Conservation (phyloP, 331 rosid genomes). For the Cydonia oblonga region DNA sequence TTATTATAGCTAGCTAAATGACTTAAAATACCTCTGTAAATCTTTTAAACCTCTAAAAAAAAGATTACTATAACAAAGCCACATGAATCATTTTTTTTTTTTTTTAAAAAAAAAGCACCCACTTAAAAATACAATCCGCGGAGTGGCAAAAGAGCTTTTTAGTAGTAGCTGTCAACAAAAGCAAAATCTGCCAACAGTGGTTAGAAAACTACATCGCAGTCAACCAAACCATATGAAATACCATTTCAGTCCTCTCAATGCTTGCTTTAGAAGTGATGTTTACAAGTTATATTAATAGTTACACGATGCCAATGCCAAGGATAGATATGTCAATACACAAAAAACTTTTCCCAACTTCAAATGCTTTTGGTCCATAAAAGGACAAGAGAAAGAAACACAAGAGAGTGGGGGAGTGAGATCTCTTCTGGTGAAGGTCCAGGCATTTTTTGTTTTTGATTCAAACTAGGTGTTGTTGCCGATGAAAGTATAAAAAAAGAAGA, state of each 20-base stretch:
- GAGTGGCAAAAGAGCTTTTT: background rate
- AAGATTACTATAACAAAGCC: no score
- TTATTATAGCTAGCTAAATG: no score
- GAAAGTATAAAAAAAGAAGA: background rate
- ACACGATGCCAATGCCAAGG: no score
- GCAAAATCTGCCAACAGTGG: background rate
- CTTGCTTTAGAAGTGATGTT: background rate
- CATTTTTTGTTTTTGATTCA: background rate
- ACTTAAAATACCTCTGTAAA: no score
- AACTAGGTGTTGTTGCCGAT: background rate
- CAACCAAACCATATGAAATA: background rate
- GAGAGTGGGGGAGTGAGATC: slow-evolving; percentile 2
- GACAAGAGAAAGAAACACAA: background rate
- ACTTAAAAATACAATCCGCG: background rate
- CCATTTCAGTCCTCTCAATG: background rate
- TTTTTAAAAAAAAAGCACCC: no score
- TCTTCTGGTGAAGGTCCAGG: slow-evolving; percentile 4
- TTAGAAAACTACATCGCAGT: background rate
- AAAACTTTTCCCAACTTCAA: background rate
- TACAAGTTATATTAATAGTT: no score
- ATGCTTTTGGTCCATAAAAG: background rate
- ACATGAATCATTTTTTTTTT: no score
- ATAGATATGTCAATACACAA: background rate
- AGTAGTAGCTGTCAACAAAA: background rate
- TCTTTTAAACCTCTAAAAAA: no score